Evolutionary conservation across 176 grass and related monocot genomes (phyloP).

Genomic region (Ensete glaucum): DNA sequence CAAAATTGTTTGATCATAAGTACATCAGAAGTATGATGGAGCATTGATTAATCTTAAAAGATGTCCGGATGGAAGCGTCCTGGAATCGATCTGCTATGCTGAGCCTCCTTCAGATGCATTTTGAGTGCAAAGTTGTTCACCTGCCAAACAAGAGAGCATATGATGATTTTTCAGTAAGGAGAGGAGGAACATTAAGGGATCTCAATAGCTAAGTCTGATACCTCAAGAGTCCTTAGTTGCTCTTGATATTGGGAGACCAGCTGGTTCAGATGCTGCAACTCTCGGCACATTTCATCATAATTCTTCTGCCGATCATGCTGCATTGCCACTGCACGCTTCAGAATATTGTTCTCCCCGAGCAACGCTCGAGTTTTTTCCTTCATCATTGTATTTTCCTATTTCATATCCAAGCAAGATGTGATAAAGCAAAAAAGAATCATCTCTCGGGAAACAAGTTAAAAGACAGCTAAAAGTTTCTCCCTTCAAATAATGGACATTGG

Average conservation of each 20-base stretch:
- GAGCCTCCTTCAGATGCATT: conserved; percentile 1
- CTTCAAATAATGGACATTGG: background rate
- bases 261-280: background rate
- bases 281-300: background rate
- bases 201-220: background rate
- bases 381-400: background rate
- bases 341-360: background rate
- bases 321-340: background rate
- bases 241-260: background rate
- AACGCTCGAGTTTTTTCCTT: background rate
- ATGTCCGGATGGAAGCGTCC: background rate
- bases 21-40: too few relatives aligned
- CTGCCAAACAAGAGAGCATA: background rate
- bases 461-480: background rate
- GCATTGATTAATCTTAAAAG: background rate
- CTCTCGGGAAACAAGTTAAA: background rate
- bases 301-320: background rate
- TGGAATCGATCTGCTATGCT: background rate
- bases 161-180: too few relatives aligned
- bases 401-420: background rate
- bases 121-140: conserved; percentile 4
- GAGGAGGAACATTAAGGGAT: too few relatives aligned
- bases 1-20: too few relatives aligned
- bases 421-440: background rate
- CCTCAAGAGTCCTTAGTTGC: background rate